These are phyloP conservation scores for Rhodotorula sp. DNA, from an alignment of 1,284 basidiomycete species.

Conservation along the genomic window DNA sequence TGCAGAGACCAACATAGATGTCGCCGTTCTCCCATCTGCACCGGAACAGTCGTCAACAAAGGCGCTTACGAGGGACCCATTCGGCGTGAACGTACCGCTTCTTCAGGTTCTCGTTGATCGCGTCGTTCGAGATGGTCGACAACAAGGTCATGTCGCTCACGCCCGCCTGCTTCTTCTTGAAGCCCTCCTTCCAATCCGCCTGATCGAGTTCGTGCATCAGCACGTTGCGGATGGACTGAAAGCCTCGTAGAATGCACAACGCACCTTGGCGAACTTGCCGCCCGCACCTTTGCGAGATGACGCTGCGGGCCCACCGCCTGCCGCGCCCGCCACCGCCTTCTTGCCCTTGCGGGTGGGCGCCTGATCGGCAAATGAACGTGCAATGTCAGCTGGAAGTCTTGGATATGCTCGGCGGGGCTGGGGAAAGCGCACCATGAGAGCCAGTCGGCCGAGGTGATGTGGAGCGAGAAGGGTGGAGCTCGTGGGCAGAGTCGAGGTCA, in stretches of 20 bases:
- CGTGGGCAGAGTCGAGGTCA: not conserved
- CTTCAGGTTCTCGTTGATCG: constrained; percentile 96
- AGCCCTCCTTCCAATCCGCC: constrained; percentile 98
- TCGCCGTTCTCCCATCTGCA: constrained; percentile 78
- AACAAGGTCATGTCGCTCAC: constrained; percentile 98
- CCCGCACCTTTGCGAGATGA: constrained; percentile 23
- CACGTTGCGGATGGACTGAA: rapidly evolving
- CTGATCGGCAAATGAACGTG: not conserved
- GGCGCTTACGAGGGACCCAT: not conserved
- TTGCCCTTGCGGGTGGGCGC: constrained; percentile 38
- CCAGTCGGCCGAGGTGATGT: not conserved
- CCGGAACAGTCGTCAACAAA: not conserved
- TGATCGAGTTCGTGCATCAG: constrained; percentile 47
- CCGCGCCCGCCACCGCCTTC: constrained; percentile 24
- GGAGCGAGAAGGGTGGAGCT: not conserved
- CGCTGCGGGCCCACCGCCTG: constrained; percentile 6
- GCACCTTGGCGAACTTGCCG: constrained; percentile 35
- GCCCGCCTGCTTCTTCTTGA: constrained; percentile 92
- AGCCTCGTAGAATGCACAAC: not conserved
- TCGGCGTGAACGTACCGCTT: constrained; percentile 58
- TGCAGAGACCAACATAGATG: constrained; percentile 66
- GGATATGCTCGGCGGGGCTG: not conserved
- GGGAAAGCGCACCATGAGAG: not conserved
- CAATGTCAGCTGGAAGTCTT: not conserved
- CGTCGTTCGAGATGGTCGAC: constrained; percentile 95